Conservation (phyloP, 352 stramenopile species). For the Hyaloperonospora arabidopsidis region DNA sequence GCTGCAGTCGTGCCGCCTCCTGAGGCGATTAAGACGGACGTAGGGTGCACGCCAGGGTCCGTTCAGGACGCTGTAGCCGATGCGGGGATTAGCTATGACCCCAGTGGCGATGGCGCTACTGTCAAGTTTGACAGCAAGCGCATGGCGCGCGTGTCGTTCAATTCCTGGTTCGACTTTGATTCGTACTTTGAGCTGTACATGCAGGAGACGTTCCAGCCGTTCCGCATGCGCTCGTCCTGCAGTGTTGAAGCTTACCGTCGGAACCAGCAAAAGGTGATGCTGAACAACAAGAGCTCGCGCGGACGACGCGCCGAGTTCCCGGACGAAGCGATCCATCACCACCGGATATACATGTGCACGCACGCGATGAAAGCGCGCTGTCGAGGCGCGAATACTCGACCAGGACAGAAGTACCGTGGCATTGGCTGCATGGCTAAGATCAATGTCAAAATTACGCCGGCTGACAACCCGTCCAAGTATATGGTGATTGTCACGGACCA, state of each 20-base stretch:
- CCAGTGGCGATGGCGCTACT: constrained; percentile 12
- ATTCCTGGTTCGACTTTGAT: constrained; percentile 84
- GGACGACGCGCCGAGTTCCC: constrained; percentile 73
- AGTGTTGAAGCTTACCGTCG: constrained; percentile 75
- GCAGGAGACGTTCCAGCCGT: constrained; percentile 82
- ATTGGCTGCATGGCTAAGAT: constrained; percentile 84
- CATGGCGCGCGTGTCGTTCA: constrained; percentile 79
- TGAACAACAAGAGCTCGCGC: constrained; percentile 82
- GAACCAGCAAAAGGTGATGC: constrained; percentile 84
- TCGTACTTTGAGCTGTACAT: constrained; percentile 86
- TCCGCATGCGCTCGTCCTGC: constrained; percentile 80
- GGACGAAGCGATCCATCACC: constrained; percentile 73
- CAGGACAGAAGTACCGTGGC: constrained; percentile 73
- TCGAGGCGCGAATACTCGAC: constrained; percentile 62
- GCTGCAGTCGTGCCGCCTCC: constrained; percentile 17
- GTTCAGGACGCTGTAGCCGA: constrained; percentile 23
- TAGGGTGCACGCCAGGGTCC: constrained; percentile 9
- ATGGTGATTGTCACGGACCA: constrained; percentile 85
- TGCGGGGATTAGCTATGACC: constrained; percentile 11
- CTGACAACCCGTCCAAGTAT: constrained; percentile 76
- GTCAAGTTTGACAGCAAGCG: constrained; percentile 71
- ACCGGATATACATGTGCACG: constrained; percentile 87
- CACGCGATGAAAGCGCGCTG: constrained; percentile 82
- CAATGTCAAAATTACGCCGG: constrained; percentile 81
- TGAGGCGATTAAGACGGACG: constrained; percentile 16